Base-by-base conservation (phyloP, 2,329 filamentous ascomycete genomes). In the Ceratocystis diversiconidia region DNA sequence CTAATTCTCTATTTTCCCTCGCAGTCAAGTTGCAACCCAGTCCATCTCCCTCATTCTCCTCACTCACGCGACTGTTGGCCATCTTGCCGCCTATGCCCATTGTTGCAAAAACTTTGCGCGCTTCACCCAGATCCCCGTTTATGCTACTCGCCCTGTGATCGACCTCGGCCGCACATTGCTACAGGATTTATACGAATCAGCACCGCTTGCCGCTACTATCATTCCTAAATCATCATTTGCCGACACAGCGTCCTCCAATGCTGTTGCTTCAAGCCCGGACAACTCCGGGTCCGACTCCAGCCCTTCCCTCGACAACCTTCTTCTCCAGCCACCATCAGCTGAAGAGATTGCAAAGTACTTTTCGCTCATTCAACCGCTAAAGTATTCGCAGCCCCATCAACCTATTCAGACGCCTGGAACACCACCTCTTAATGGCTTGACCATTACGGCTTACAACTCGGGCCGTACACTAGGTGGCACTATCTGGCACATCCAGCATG, bases 401-500 rank as follows among this genome's bases (percentile, higher is more conserved):
- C 92, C 94, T 1, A 80, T 91, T 1, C 85, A 89, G 0, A 94
- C 91, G 4, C 87, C 91, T 0, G 95, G 91, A 72, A 95, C 91
- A 1, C 90, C 92, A 3, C 88, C 92, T 0, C 79, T 96, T 17
- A 92, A 94, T 70, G 92, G 92, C 3, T 83, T 99, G 19, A 96
- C 90, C 1, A 89, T 99, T 69, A 99, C 94, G 0, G 94, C 94
- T 0, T 97, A 97, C 77, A 95, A 95, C 75, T 91, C 94, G 6
- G 94, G 94, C 69, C 92, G 96, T 73, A 96, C 92, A 0, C 82
- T 97, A 0, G 94, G 94, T 74, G 94, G 94, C 65, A 97, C 94
- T 28, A 96, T 99, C 78, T 99, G 94, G 94, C 92, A 97, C 72
- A 92, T 99, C 69, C 92, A 97, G 72, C 91, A 97, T 77, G 91